These are phyloP conservation scores for Rhodomyrtus tomentosa DNA, from an alignment of 345 rosid species.

Conservation along the genomic window DNA sequence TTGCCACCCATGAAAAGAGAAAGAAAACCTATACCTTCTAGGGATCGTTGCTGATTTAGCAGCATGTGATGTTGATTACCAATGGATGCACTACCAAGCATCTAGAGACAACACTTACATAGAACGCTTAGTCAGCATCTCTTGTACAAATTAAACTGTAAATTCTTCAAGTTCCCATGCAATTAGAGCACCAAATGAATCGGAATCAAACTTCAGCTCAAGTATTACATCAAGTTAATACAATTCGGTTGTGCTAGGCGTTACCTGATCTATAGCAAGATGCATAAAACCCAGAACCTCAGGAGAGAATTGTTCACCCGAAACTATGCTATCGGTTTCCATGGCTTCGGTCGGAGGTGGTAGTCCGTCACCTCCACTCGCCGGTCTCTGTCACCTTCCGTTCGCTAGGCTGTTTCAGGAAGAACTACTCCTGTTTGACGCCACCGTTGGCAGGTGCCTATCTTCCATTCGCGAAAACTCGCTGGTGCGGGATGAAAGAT, in stretches of 20 bases:
- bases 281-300: neutral
- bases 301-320: neutral
- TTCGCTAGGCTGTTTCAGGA: neutral
- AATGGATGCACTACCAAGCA: neutral
- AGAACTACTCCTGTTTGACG: neutral
- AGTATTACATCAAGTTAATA: neutral
- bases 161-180: neutral
- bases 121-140: neutral
- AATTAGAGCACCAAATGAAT: neutral
- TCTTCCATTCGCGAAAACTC: neutral
- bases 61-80: neutral
- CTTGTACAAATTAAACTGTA: neutral
- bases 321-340: neutral
- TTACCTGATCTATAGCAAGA: neutral
- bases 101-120: neutral
- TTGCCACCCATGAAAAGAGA: neutral
- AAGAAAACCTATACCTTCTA: neutral
- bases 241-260: neutral
- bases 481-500: neutral
- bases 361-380: neutral
- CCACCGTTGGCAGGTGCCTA: neutral
- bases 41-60: neutral
- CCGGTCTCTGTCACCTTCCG: neutral
- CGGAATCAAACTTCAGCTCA: neutral
- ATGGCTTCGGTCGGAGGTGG: neutral